Evolutionary conservation across 257 asterid genomes (phyloP).

Genomic region (Knoxia roxburghii): DNA sequence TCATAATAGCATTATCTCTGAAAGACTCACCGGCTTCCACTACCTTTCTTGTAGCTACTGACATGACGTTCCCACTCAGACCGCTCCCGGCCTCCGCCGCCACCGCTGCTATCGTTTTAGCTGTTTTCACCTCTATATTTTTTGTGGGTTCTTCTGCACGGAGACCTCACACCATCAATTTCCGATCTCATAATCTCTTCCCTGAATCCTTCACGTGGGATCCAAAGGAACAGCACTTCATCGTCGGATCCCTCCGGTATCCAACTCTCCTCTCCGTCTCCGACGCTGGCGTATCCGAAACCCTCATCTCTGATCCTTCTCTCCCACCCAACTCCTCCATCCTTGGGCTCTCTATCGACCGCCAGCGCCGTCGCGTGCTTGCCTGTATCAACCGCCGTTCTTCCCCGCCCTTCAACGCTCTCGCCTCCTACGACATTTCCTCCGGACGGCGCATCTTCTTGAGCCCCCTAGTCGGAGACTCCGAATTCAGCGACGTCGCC

Average conservation of each 20-base stretch:
- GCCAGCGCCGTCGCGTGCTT: slow-evolving; percentile 57
- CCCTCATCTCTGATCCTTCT: slow-evolving; percentile 43
- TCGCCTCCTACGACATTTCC: slow-evolving; percentile 52
- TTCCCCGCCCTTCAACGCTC: slow-evolving; percentile 44
- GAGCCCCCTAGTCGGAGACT: slow-evolving; percentile 32
- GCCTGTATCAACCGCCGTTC: slow-evolving; percentile 46
- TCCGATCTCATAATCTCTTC: slow-evolving; percentile 53
- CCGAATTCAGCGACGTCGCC: slow-evolving; percentile 21
- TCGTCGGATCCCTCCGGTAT: slow-evolving; percentile 57
- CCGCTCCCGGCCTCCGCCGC: not conserved
- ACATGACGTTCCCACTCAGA: not conserved
- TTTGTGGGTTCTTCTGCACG: slow-evolving; percentile 27
- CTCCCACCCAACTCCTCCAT: slow-evolving; percentile 48
- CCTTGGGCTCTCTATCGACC: slow-evolving; percentile 60
- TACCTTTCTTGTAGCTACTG: too few species aligned
- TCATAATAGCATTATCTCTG: too few species aligned
- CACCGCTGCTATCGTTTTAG: not conserved
- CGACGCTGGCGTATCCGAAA: slow-evolving; percentile 64
- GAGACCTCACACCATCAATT: slow-evolving; percentile 52
- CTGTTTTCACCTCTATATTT: slow-evolving; percentile 19
- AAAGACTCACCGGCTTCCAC: too few species aligned
- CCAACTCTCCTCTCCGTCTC: slow-evolving; percentile 56
- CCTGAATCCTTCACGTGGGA: slow-evolving; percentile 80
- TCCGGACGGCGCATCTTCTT: slow-evolving; percentile 43
- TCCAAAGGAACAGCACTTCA: slow-evolving; percentile 63